These are phyloP conservation scores for Termitomyces bulborhizus DNA, from an alignment of 768 basidiomycete species.

Conservation along the genomic window DNA sequence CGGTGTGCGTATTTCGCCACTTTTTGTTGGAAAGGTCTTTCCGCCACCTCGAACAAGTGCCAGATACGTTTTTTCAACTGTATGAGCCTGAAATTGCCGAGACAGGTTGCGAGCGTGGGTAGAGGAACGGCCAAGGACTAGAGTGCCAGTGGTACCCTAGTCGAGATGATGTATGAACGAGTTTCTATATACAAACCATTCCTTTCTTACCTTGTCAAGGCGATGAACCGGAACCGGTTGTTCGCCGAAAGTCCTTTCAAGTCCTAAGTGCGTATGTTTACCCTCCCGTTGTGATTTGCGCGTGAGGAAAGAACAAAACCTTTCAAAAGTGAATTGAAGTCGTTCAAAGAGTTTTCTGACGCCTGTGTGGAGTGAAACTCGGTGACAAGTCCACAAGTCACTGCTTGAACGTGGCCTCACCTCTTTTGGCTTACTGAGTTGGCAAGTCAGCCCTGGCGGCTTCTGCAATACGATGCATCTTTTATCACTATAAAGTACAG, in stretches of 20 bases:
- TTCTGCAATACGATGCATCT: constrained; percentile 54
- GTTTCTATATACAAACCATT: background rate
- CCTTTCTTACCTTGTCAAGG: constrained; percentile 50
- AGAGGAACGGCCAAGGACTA: constrained; percentile 46
- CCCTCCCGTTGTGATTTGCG: background rate
- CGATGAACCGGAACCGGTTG: constrained; percentile 54
- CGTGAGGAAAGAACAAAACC: constrained; percentile 16
- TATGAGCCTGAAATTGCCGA: constrained; percentile 44
- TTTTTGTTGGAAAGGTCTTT: constrained; percentile 34
- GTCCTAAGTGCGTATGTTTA: constrained; percentile 3
- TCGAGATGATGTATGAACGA: background rate
- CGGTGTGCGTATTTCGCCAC: constrained; percentile 34
- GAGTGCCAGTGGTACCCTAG: constrained; percentile 58
- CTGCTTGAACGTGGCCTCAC: background rate
- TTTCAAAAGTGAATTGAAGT: constrained; percentile 29
- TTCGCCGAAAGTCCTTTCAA: constrained; percentile 17
- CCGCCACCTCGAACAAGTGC: constrained; percentile 54
- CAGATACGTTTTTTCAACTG: constrained; percentile 53
- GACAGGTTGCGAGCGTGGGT: constrained; percentile 41
- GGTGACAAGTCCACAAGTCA: background rate
- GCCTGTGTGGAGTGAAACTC: background rate
- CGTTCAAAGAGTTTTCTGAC: constrained; percentile 9
- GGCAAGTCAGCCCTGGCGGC: constrained; percentile 52
- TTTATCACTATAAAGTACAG: constrained; percentile 45
- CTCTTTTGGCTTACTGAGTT: constrained; percentile 24